phyloP scores from a whole-genome alignment of 192 early-diverging fungal species.

The Chytriomyces sp. region DNA sequence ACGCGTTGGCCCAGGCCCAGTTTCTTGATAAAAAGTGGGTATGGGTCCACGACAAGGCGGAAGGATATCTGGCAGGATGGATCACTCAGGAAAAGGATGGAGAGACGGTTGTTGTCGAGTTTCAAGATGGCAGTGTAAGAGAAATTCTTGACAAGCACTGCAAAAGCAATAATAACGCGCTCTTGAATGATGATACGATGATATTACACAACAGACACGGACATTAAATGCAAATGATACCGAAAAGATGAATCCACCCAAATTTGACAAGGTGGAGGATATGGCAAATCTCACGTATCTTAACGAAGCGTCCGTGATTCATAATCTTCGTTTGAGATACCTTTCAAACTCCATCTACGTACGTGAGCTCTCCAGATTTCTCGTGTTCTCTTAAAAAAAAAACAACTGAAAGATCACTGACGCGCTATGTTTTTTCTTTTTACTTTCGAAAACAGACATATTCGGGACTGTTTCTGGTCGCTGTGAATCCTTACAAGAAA shows the following conservation, averaged over 20 bases:
- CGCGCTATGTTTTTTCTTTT: neutral
- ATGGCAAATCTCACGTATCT: constrained; percentile 97
- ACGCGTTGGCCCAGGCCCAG: constrained; percentile 74
- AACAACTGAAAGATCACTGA: neutral
- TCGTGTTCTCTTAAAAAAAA: neutral
- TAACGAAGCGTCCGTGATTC: constrained; percentile 98
- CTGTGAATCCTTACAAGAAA: constrained; percentile 95
- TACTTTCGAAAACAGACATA: constrained; percentile 73
- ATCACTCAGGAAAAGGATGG: constrained; percentile 72
- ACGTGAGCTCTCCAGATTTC: constrained; percentile 60
- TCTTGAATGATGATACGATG: neutral
- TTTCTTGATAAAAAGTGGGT: constrained; percentile 97
- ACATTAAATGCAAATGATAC: constrained; percentile 79
- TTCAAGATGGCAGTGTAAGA: constrained; percentile 78
- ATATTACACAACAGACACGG: constrained; percentile 28
- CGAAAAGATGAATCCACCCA: constrained; percentile 98
- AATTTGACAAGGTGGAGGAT: constrained; percentile 98
- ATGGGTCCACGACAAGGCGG: constrained; percentile 91
- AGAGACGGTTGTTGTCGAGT: constrained; percentile 74
- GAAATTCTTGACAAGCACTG: neutral
- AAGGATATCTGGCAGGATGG: constrained; percentile 87
- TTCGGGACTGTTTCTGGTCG: constrained; percentile 98
- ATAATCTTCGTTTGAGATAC: constrained; percentile 93
- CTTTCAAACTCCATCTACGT: constrained; percentile 93
- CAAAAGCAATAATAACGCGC: neutral